A percentile compares a stretch with the other conserved stretches of the same genome.
Conservation (phyloP, 2,329 filamentous ascomycete genomes). For the Passalora sequoiae region DNA sequence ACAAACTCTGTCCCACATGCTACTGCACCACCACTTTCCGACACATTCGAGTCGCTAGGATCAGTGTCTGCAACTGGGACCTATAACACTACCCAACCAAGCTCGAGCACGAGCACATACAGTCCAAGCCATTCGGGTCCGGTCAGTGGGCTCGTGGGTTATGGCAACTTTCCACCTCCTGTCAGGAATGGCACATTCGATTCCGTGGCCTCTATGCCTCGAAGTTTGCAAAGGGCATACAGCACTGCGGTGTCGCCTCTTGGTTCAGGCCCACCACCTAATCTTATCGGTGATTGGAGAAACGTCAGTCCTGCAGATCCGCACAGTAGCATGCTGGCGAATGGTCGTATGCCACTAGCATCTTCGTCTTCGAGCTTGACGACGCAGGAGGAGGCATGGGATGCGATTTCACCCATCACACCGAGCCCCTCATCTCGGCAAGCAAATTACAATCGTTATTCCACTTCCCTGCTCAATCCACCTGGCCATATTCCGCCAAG, state of each 20-base stretch:
- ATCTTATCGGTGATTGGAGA: conserved; percentile 27
- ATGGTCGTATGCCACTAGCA: conserved; percentile 5
- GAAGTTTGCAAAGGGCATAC: conserved; percentile 30
- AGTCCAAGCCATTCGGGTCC: conserved; percentile 1
- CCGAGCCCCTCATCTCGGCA: conserved; percentile 3
- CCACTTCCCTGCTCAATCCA: conserved; percentile 25
- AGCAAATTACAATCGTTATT: conserved; percentile 20
- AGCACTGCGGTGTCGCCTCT: conserved; percentile 27
- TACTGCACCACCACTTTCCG: conserved; percentile 1
- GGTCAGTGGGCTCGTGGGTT: conserved; percentile 2
- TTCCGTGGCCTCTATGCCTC: conserved; percentile 22
- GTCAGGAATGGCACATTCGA: conserved; percentile 12
- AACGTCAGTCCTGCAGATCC: conserved; percentile 22
- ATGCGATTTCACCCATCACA: conserved; percentile 19
- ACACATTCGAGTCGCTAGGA: conserved; percentile 9
- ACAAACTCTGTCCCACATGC: neutral
- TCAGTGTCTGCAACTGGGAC: neutral
- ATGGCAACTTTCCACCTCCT: conserved; percentile 3
- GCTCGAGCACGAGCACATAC: neutral
- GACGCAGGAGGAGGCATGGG: conserved; percentile 20
- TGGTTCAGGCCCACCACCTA: conserved; percentile 19
- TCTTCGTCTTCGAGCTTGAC: neutral
- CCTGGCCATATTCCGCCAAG: conserved; percentile 20
- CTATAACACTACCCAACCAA: neutral
- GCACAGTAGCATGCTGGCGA: conserved; percentile 10